These are phyloP conservation scores for Schizochytrium sp. DNA, from an alignment of 108 stramenopile species.

Conservation along the genomic window DNA sequence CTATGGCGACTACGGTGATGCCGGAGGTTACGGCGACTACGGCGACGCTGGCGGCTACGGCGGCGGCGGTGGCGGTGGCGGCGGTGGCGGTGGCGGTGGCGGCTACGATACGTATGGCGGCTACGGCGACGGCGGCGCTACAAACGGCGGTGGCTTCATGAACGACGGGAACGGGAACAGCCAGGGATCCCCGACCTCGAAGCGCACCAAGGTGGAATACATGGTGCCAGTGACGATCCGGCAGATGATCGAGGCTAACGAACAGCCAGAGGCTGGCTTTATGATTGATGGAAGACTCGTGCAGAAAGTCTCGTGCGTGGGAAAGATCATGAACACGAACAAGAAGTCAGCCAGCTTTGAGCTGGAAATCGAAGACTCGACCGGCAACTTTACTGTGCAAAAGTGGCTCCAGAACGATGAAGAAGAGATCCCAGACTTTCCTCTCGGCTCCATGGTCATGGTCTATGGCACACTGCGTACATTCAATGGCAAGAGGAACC, in stretches of 20 bases:
- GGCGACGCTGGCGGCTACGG: slow-evolving; percentile 6
- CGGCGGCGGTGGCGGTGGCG: background rate
- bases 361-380: slow-evolving; percentile 13
- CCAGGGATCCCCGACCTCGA: background rate
- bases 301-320: slow-evolving; percentile 12
- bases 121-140: background rate
- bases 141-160: slow-evolving; percentile 19
- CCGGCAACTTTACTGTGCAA: slow-evolving; percentile 15
- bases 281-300: background rate
- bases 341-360: background rate
- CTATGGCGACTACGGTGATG: too few species aligned
- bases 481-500: background rate
- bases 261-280: background rate
- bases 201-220: background rate
- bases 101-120: background rate
- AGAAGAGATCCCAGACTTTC: background rate
- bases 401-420: slow-evolving; percentile 18
- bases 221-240: slow-evolving; percentile 17
- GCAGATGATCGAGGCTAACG: background rate
- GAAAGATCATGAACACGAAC: background rate
- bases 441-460: background rate
- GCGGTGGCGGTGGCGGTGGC: background rate
- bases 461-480: slow-evolving; percentile 1
- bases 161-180: background rate
- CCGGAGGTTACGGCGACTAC: background rate